These are phyloP conservation scores for Phytophthora brassicae DNA, from an alignment of 352 stramenopile genomes.

Conservation along the genomic window DNA sequence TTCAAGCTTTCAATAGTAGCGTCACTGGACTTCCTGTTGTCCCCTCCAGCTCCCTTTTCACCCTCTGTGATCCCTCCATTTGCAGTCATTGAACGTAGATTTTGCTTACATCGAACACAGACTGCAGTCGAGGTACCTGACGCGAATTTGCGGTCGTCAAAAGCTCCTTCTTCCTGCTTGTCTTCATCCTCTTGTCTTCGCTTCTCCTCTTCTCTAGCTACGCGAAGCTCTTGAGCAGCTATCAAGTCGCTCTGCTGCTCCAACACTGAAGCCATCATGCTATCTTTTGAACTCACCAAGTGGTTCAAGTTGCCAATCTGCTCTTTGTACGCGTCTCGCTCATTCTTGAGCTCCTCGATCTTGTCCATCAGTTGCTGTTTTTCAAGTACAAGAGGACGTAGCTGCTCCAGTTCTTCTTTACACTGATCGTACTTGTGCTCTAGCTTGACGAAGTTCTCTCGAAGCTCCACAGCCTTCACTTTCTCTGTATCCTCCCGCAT, in stretches of 20 bases:
- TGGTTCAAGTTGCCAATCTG: constrained; percentile 43
- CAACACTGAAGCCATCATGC: constrained; percentile 66
- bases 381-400: constrained; percentile 54
- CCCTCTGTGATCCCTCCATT: constrained; percentile 24
- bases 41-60: constrained; percentile 1
- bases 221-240: constrained; percentile 57
- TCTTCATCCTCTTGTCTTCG: constrained; percentile 43
- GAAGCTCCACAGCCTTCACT: constrained; percentile 86
- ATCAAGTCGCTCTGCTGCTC: constrained; percentile 78
- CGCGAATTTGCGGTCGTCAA: not conserved
- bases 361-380: constrained; percentile 51
- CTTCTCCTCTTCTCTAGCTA: constrained; percentile 54
- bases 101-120: constrained; percentile 67
- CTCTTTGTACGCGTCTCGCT: constrained; percentile 42
- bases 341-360: constrained; percentile 32
- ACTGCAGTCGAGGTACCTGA: constrained; percentile 25
- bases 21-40: not conserved
- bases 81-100: constrained; percentile 40
- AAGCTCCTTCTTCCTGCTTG: constrained; percentile 33
- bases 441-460: constrained; percentile 74
- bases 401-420: constrained; percentile 59
- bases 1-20: constrained; percentile 5
- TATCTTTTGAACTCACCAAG: constrained; percentile 58
- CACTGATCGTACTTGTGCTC: constrained; percentile 66
- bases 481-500: constrained; percentile 92